Evolutionary conservation across 73 alveolate genomes (phyloP).

Genomic region (Tetrahymena malaccensis): DNA sequence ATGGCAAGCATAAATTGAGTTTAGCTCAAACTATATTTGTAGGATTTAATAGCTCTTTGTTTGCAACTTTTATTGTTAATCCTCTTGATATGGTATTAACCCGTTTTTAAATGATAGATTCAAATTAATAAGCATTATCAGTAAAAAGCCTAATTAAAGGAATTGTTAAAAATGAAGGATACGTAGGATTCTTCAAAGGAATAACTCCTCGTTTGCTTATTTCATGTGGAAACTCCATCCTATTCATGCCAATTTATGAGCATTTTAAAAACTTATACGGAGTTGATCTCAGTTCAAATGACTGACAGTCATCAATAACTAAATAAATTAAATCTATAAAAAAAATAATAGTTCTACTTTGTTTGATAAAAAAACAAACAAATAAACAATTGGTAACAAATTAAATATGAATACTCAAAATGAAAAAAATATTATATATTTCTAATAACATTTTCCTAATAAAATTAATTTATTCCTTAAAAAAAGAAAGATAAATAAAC

Average conservation of each 20-base stretch:
- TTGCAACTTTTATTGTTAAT: constrained; percentile 29
- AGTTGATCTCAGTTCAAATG: neutral
- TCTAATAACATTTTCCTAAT: neutral
- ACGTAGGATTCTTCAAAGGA: constrained; percentile 24
- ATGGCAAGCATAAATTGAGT: neutral
- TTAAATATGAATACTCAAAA: neutral
- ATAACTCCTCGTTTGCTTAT: constrained; percentile 1
- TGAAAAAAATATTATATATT: too few species aligned
- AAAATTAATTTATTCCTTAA: too few species aligned
- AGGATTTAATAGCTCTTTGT: constrained; percentile 2
- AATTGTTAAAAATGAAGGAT: constrained; percentile 6
- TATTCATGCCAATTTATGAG: constrained; percentile 35
- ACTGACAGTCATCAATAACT: neutral
- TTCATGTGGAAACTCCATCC: constrained; percentile 8
- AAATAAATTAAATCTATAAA: neutral
- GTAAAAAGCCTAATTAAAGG: neutral
- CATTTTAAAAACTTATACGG: constrained; percentile 29
- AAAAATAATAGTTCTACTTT: neutral
- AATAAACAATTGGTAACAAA: neutral
- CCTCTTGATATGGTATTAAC: constrained; percentile 38
- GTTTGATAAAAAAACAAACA: too few species aligned
- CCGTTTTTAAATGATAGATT: constrained; percentile 26
- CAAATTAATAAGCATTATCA: neutral
- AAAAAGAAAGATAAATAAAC: too few species aligned
- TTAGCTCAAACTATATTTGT: constrained; percentile 14